These are phyloP conservation scores for Tylopilus vinaceipallidus DNA, from an alignment of 768 basidiomycete species.

Conservation along the genomic window DNA sequence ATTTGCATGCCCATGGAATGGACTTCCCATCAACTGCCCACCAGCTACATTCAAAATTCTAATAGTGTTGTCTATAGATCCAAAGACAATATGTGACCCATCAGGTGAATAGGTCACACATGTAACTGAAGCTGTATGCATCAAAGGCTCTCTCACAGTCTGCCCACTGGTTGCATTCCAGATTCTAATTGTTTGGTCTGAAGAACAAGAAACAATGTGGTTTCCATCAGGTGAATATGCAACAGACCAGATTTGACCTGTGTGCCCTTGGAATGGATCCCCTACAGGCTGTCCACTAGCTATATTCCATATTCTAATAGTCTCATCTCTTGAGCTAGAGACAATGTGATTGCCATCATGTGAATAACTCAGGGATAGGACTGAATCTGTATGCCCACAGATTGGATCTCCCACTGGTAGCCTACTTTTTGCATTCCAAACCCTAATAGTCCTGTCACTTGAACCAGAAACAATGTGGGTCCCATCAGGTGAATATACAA, in stretches of 20 bases:
- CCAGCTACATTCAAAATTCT: background rate
- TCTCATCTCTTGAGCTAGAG: background rate
- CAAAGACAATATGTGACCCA: background rate
- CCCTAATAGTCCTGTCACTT: background rate
- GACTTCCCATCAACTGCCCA: background rate
- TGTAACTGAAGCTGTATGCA: background rate
- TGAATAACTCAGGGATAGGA: too few relatives aligned
- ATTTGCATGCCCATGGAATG: constrained; percentile 1
- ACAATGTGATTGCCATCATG: background rate
- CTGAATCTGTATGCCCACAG: too few relatives aligned
- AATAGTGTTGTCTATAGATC: background rate
- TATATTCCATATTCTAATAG: background rate
- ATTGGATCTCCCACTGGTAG: background rate
- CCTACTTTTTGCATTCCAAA: background rate
- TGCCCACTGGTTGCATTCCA: too few relatives aligned
- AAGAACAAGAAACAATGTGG: too few relatives aligned
- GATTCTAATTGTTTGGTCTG: too few relatives aligned
- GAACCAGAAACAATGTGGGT: background rate
- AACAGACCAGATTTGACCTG: too few relatives aligned
- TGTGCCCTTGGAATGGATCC: too few relatives aligned
- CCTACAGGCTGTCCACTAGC: too few relatives aligned
- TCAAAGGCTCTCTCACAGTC: background rate
- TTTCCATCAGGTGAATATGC: too few relatives aligned
- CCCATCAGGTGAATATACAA: background rate
- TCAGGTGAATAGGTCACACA: too few relatives aligned